Conservation (phyloP, 495 filamentous ascomycete species). For the Usnea hakonensis region DNA sequence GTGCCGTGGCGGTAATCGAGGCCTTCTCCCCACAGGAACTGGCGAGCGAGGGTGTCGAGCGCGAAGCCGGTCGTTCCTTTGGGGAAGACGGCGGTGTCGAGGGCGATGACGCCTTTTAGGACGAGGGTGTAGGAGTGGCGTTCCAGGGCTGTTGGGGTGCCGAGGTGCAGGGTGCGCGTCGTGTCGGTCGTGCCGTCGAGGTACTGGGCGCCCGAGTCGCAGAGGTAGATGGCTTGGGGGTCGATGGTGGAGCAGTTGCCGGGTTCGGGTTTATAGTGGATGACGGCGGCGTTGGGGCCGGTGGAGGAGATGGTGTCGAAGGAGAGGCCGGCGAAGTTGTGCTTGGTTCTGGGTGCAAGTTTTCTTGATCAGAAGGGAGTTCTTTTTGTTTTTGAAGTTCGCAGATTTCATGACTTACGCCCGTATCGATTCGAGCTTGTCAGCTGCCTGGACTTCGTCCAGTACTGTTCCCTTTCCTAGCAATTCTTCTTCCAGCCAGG, state of each 20-base stretch:
- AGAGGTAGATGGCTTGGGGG: slow-evolving; percentile 82
- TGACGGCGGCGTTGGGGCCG: slow-evolving; percentile 89
- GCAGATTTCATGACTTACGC: slow-evolving; percentile 30
- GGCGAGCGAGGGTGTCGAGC: slow-evolving; percentile 79
- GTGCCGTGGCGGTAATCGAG: slow-evolving; percentile 96
- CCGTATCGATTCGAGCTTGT: slow-evolving; percentile 79
- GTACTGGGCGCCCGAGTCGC: slow-evolving; percentile 94
- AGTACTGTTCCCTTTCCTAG: slow-evolving; percentile 61
- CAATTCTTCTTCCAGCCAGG: slow-evolving; percentile 91
- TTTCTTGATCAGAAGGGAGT: not conserved
- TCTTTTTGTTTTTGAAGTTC: not conserved
- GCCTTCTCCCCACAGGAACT: slow-evolving; percentile 86
- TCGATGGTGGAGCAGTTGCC: slow-evolving; percentile 80
- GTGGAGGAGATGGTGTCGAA: slow-evolving; percentile 96
- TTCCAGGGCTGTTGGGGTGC: slow-evolving; percentile 75
- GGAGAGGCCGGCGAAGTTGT: slow-evolving; percentile 77
- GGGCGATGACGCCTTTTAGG: slow-evolving; percentile 87
- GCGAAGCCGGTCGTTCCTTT: slow-evolving; percentile 93
- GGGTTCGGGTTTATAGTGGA: slow-evolving; percentile 91
- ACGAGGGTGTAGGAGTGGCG: slow-evolving; percentile 91
- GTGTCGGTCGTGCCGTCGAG: slow-evolving; percentile 95
- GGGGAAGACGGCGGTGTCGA: slow-evolving; percentile 83
- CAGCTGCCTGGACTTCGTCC: slow-evolving; percentile 85
- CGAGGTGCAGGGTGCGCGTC: slow-evolving; percentile 89
- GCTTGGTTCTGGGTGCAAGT: slow-evolving; percentile 51